A percentile compares a stretch with the other conserved stretches of the same genome.
These are phyloP conservation scores for Puccinia hordei DNA, from an alignment of 1,284 basidiomycete species.

Conservation along the genomic window DNA sequence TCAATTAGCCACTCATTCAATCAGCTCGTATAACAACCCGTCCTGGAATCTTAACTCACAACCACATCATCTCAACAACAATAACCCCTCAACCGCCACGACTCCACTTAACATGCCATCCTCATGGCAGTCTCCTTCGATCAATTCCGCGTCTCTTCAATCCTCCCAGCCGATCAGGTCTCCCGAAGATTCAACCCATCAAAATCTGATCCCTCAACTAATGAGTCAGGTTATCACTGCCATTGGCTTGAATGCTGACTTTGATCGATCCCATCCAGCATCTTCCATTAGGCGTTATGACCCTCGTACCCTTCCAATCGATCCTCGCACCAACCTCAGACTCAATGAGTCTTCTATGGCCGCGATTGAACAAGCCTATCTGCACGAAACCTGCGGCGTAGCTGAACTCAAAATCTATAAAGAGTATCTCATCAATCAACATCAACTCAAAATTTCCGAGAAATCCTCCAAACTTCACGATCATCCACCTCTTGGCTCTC, in stretches of 20 bases:
- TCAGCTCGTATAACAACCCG: conserved; percentile 13
- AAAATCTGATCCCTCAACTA: conserved; percentile 17
- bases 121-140: conserved; percentile 2
- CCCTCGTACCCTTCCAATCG: conserved; percentile 46
- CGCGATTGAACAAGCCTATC: conserved; percentile 46
- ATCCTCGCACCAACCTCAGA: conserved; percentile 35
- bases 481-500: conserved; percentile 12
- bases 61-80: conserved; percentile 24
- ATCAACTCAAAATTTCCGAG: conserved; percentile 33
- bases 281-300: conserved; percentile 39
- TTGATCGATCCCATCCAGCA: conserved; percentile 37
- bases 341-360: conserved; percentile 30
- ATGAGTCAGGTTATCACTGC: conserved; percentile 47
- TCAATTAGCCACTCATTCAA: conserved; percentile 15
- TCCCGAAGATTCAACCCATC: conserved; percentile 24
- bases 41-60: conserved; percentile 13
- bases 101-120: conserved; percentile 1
- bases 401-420: conserved; percentile 42
- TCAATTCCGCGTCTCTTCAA: conserved; percentile 30
- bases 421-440: conserved; percentile 48
- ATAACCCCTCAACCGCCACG: background rate
- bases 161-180: background rate
- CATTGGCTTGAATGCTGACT: conserved; percentile 46
- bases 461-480: conserved; percentile 21
- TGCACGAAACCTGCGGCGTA: conserved; percentile 42